Evolutionary conservation across 345 rosid genomes (phyloP).

Genomic region (Populus euphratica): DNA sequence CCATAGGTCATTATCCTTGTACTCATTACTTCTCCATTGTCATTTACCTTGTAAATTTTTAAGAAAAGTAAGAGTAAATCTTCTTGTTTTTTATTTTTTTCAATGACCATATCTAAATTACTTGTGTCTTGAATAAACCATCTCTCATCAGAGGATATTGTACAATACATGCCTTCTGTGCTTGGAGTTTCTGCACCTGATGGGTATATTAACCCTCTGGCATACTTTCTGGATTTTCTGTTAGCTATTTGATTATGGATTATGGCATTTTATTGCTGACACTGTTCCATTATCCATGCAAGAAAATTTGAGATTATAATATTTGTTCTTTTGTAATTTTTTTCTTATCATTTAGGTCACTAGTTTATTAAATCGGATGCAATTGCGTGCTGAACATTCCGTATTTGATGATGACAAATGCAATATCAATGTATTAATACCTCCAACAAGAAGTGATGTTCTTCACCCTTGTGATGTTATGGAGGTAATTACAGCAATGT

Average conservation of each 20-base stretch:
- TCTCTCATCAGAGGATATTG: background rate
- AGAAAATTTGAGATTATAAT: background rate
- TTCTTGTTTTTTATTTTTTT: too few species aligned
- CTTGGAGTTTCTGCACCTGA: background rate
- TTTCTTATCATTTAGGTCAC: conserved; percentile 47
- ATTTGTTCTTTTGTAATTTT: conserved; percentile 2
- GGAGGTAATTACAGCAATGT: conserved; percentile 54
- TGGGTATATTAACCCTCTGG: background rate
- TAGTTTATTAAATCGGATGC: conserved; percentile 68
- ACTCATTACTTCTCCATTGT: background rate
- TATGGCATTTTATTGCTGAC: background rate
- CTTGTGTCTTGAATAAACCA: background rate
- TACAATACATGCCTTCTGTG: background rate
- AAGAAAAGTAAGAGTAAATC: background rate
- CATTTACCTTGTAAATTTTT: background rate
- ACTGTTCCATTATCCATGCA: background rate
- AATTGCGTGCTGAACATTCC: conserved; percentile 51
- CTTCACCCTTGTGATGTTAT: conserved; percentile 92
- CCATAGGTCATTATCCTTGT: too few species aligned
- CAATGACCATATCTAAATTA: background rate
- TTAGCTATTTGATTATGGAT: background rate
- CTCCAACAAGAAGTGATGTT: conserved; percentile 86
- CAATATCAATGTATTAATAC: conserved; percentile 57
- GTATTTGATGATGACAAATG: conserved; percentile 32
- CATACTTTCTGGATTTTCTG: background rate